Evolutionary conservation across 148 eudicot genomes (phyloP).

Genomic region (Heliamphora exappendiculata): DNA sequence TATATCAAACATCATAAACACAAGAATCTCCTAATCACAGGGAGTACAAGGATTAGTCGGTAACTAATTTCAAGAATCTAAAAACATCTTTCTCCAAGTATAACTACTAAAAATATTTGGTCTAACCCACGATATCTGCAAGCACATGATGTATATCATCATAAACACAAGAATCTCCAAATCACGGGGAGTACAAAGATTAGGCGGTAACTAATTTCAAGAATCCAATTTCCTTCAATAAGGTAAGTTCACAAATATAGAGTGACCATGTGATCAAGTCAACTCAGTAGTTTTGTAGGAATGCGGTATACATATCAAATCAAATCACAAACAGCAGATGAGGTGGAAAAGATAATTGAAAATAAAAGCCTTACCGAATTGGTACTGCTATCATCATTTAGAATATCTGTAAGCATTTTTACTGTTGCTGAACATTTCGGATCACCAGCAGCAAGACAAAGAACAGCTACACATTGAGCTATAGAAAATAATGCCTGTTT

Average conservation of each 20-base stretch:
- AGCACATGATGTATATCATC: not conserved
- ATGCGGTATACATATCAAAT: not conserved
- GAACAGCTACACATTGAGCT: constrained; percentile 98
- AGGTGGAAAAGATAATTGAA: not conserved
- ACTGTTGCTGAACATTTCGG: constrained; percentile 75
- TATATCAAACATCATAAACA: too few species aligned
- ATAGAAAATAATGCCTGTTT: constrained; percentile 94
- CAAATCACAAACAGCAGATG: constrained; percentile 5
- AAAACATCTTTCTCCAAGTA: too few species aligned
- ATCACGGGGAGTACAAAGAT: not conserved
- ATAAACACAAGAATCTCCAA: not conserved
- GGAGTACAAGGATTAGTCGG: too few species aligned
- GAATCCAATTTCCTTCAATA: not conserved
- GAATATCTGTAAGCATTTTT: constrained; percentile 72
- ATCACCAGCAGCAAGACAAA: constrained; percentile 95
- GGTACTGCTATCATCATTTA: constrained; percentile 61
- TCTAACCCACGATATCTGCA: too few species aligned
- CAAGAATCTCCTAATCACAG: too few species aligned
- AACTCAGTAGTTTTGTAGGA: not conserved
- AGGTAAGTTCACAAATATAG: not conserved
- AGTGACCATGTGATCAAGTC: not conserved
- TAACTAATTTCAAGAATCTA: too few species aligned
- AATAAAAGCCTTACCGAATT: constrained; percentile 50
- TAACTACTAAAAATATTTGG: too few species aligned
- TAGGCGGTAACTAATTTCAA: not conserved